These are phyloP conservation scores for Aphanomyces invadans DNA, from an alignment of 352 stramenopile species.

Conservation along the genomic window DNA sequence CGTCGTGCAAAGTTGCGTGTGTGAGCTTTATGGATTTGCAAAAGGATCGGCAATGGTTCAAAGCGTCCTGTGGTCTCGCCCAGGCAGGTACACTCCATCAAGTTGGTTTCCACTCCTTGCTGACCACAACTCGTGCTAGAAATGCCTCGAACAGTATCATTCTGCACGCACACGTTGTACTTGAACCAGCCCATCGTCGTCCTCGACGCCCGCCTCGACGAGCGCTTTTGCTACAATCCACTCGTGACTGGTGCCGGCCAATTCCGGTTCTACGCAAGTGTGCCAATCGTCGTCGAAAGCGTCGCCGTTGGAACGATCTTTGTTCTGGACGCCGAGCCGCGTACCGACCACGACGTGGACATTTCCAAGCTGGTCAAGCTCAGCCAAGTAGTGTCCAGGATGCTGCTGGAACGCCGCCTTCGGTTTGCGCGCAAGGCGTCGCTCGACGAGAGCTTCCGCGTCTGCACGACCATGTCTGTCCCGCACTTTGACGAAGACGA, in stretches of 20 bases:
- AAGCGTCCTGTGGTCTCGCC: constrained; percentile 67
- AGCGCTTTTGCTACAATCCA: constrained; percentile 63
- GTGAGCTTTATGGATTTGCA: constrained; percentile 80
- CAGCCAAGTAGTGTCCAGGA: constrained; percentile 81
- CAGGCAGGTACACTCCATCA: constrained; percentile 38
- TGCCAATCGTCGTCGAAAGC: constrained; percentile 69
- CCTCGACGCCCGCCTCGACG: constrained; percentile 75
- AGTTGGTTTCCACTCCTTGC: background rate
- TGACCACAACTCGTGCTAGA: constrained; percentile 27
- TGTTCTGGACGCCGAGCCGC: constrained; percentile 65
- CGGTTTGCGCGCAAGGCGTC: background rate
- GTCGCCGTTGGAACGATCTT: constrained; percentile 74
- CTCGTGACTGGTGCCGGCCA: constrained; percentile 54
- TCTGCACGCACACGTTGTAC: constrained; percentile 81
- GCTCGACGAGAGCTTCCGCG: background rate
- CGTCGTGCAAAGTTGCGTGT: constrained; percentile 71
- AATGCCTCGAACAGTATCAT: constrained; percentile 73
- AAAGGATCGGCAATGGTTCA: constrained; percentile 83
- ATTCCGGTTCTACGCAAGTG: constrained; percentile 48
- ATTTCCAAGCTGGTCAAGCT: constrained; percentile 80
- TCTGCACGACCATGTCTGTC: background rate
- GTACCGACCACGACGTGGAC: constrained; percentile 63
- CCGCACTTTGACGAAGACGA: background rate
- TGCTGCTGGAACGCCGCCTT: constrained; percentile 76
- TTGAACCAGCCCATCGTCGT: constrained; percentile 83